These are phyloP conservation scores for Crithidia acanthocephali DNA, from an alignment of 208 protist species.

Conservation along the genomic window DNA sequence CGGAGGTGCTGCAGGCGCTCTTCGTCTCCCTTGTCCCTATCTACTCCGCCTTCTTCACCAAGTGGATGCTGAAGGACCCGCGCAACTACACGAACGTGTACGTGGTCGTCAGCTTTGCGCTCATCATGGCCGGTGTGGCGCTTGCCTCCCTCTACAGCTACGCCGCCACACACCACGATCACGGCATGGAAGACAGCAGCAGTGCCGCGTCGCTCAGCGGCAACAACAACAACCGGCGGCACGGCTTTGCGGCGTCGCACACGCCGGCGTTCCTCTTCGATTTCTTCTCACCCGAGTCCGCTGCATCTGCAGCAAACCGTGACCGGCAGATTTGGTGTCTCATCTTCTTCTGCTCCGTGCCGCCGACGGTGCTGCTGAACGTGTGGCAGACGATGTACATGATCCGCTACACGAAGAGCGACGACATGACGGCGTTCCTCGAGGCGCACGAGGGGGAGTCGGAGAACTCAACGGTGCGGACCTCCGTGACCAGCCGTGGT, in stretches of 20 bases:
- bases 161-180: conserved; percentile 1
- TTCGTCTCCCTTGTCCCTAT: conserved; percentile 56
- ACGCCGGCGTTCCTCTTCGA: not conserved
- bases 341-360: conserved; percentile 77
- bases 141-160: conserved; percentile 45
- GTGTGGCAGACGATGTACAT: conserved; percentile 79
- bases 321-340: conserved; percentile 54
- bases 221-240: not conserved
- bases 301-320: not conserved
- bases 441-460: conserved; percentile 5
- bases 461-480: conserved; percentile 8
- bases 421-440: conserved; percentile 18
- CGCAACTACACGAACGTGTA: conserved; percentile 46
- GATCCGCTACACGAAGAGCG: conserved; percentile 60
- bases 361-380: conserved; percentile 73
- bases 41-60: conserved; percentile 54
- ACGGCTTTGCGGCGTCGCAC: not conserved
- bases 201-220: not conserved
- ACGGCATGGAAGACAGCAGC: conserved; percentile 1
- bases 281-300: conserved; percentile 1
- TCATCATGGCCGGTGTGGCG: conserved; percentile 46
- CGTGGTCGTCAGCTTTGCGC: conserved; percentile 42
- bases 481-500: conserved; percentile 3
- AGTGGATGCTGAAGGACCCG: conserved; percentile 52
- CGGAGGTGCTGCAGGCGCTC: conserved; percentile 66